A percentile compares a stretch with the other conserved stretches of the same genome.
Conservation (phyloP, 257 asterid genomes). For the Gardenia jasminoides region DNA sequence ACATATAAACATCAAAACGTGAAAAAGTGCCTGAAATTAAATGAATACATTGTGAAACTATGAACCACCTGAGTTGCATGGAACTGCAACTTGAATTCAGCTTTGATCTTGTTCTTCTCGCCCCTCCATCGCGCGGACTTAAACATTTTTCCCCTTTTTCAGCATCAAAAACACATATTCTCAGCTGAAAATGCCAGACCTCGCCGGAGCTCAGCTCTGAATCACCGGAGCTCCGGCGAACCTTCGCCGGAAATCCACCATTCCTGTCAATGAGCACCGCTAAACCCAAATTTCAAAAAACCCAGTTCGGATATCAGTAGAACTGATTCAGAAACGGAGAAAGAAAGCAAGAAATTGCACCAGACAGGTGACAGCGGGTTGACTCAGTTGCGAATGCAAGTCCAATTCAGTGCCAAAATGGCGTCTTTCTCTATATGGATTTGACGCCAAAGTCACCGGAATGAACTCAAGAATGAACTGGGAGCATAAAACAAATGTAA, state of each 20-base stretch:
- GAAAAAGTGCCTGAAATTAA: neutral
- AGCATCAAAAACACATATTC: constrained; percentile 38
- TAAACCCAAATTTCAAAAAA: constrained; percentile 9
- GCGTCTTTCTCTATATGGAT: constrained; percentile 11
- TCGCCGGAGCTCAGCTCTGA: constrained; percentile 59
- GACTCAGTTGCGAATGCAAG: constrained; percentile 41
- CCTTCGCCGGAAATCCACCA: constrained; percentile 40
- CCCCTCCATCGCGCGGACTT: constrained; percentile 88
- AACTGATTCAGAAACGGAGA: constrained; percentile 3
- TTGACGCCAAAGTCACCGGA: constrained; percentile 29
- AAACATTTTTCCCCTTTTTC: constrained; percentile 54
- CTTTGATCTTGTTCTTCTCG: constrained; percentile 91
- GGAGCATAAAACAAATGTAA: constrained; percentile 8
- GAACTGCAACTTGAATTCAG: constrained; percentile 85
- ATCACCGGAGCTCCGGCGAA: constrained; percentile 85
- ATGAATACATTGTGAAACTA: neutral
- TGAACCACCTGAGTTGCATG: constrained; percentile 85
- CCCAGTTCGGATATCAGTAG: constrained; percentile 26
- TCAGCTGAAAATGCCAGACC: constrained; percentile 1
- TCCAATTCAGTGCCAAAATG: constrained; percentile 16
- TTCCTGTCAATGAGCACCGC: constrained; percentile 25
- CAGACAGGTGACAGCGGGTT: constrained; percentile 23
- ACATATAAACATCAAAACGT: neutral
- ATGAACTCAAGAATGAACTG: constrained; percentile 28
- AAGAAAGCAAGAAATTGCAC: constrained; percentile 17